Conservation (phyloP, 805 yeast genomes). For the Metschnikowia borealis region DNA sequence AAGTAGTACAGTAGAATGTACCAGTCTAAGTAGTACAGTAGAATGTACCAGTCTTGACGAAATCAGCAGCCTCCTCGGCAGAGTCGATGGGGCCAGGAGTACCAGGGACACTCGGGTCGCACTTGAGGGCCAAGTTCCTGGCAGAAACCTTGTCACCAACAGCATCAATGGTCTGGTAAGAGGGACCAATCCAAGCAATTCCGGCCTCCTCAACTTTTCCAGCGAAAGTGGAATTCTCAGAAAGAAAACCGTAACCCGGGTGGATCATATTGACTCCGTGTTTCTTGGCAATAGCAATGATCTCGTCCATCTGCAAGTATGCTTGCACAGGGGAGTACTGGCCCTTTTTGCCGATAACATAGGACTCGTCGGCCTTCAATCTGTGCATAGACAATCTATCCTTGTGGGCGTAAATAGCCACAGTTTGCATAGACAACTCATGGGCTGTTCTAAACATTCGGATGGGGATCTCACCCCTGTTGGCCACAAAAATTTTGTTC, state of each 20-base stretch:
- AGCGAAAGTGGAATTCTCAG: slow-evolving; percentile 93
- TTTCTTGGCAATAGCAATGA: slow-evolving; percentile 64
- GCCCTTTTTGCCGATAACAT: slow-evolving; percentile 85
- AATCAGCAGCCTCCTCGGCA: slow-evolving; percentile 71
- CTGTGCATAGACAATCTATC: slow-evolving; percentile 94
- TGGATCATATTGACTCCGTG: slow-evolving; percentile 39
- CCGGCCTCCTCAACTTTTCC: slow-evolving; percentile 86
- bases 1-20: too few relatives aligned
- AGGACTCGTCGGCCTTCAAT: slow-evolving; percentile 90
- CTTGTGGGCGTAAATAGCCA: slow-evolving; percentile 94
- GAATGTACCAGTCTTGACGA: too few relatives aligned
- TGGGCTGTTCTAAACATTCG: slow-evolving; percentile 96
- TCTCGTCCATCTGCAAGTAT: slow-evolving; percentile 91
- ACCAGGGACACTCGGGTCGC: slow-evolving; percentile 92
- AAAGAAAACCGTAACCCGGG: slow-evolving; percentile 58
- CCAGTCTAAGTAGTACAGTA: too few relatives aligned
- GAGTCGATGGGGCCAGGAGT: slow-evolving; percentile 93
- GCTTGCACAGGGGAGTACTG: slow-evolving; percentile 95
- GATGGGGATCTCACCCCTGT: slow-evolving; percentile 82
- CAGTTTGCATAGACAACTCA: slow-evolving; percentile 94
- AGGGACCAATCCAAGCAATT: slow-evolving; percentile 95
- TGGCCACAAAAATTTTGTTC: slow-evolving; percentile 71
- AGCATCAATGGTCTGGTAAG: slow-evolving; percentile 78
- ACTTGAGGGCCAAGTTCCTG: slow-evolving; percentile 75
- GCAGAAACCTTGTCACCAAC: slow-evolving; percentile 98